Evolutionary conservation across 1,139 yeast species (phyloP), one percentile per base, ranked within the genome.

Genomic region (Cylindricascospora bacillispora): DNA sequence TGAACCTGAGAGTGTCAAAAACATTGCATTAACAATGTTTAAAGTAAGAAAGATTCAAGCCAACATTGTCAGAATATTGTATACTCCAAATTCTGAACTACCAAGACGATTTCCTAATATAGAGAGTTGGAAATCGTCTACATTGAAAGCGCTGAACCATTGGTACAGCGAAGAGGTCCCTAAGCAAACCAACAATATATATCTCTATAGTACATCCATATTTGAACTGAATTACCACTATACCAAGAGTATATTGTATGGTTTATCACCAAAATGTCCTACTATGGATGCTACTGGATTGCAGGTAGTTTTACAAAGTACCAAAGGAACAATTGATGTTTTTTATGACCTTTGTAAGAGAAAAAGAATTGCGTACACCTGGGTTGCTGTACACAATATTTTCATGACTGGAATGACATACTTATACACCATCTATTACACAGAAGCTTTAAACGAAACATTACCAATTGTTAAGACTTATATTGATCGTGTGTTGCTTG

Each of bases 371-470:
- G 83, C 83, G 51, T 85, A 80, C 54, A 82, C 95, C 0, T 85
- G 95, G 95, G 89, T 86, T 1, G 93, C 93, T 0, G 89, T 83
- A 2, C 93, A 83, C 51, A 83, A 82, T 51, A 59, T 82, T 33
- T 82, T 82, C 49, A 77, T 80, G 78, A 89, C 94, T 0, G 93
- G 93, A 1, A 78, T 89, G 13, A 78, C 93, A 2, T 82, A 74
- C 44, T 60, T 83, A 26, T 83, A 79, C 49, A 68, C 86, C 1
- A 62, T 82, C 10, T 82, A 79, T 48, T 79, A 78, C 48, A 65
- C 63, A 14, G 67, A 64, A 22, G 69, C 73, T n/a, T 45, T 57
- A 6, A 54, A 57, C 10, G 67, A 72, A 7, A 54, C 67, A 6
- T 47, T 70, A 10, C 62, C 61, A 12, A 72, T 67, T 31, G 70